Conservation (phyloP, 805 yeast genomes). For the Suhomyces canberraensis region DNA sequence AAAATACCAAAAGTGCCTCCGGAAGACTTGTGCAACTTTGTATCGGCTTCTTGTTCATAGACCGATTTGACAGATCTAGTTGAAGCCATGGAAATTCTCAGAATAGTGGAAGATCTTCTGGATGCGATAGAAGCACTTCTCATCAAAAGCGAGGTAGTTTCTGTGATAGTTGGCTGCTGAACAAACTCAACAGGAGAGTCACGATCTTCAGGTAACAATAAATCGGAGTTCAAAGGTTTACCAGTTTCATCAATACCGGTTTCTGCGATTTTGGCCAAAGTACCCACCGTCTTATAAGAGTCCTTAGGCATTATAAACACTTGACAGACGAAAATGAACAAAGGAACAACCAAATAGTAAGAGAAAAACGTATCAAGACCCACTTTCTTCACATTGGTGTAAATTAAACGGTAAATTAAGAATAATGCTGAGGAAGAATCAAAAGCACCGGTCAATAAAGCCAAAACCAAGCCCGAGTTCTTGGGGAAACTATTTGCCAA, state of each 20-base stretch:
- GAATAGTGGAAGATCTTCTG: constrained; percentile 33
- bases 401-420: constrained; percentile 64
- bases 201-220: constrained; percentile 34
- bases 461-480: constrained; percentile 29
- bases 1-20: constrained; percentile 54
- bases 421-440: constrained; percentile 91
- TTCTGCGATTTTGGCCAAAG: constrained; percentile 63
- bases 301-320: constrained; percentile 74
- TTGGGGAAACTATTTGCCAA: constrained; percentile 57
- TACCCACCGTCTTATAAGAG: constrained; percentile 69
- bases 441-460: constrained; percentile 71
- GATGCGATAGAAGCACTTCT: constrained; percentile 26
- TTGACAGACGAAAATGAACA: constrained; percentile 73
- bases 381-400: constrained; percentile 42
- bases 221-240: constrained; percentile 48
- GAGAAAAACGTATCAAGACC: constrained; percentile 60
- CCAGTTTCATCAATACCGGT: constrained; percentile 76
- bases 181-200: constrained; percentile 13
- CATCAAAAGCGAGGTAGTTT: constrained; percentile 39
- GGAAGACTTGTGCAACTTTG: constrained; percentile 46
- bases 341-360: constrained; percentile 68
- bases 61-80: constrained; percentile 52
- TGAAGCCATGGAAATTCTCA: constrained; percentile 31
- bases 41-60: constrained; percentile 64
- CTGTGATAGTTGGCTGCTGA: constrained; percentile 36